Base-by-base conservation (phyloP, 345 rosid genomes). In the Jatropha curcas region DNA sequence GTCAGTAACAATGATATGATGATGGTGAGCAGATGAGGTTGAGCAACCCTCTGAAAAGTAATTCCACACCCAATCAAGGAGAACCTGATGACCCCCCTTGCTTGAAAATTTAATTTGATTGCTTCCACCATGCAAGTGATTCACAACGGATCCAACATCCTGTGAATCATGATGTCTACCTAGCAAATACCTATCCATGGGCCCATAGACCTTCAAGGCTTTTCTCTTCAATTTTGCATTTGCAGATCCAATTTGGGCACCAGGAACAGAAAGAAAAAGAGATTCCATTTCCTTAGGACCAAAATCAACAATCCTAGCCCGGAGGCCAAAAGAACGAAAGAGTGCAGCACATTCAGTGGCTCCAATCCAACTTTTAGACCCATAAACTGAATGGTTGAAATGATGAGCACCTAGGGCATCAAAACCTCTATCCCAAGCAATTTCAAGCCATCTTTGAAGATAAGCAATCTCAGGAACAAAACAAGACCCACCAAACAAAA, bases 31-130 rank as follows among this genome's bases (percentile, higher is more conserved):
- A 60, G 78, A 70, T 60, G 77, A 58, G 11, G 58, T 73, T 33
- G 72, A 78, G 57, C 79, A 82, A 65, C 78, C 79, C 53, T 81
- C 86, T 9, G 91, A 82, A 79, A 90, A 92, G 76, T 92, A 90
- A 81, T 82, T 86, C 96, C 96, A 88, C 60, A 92, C 88, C 97
- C 97, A 88, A 17, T 87, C 92, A 72, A 86, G 75, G 27, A 92
- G 87, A 80, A 80, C 74, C 58, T 76, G 86, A 74, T 68, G 83
- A 67, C 87, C 73, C 74, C 76, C 64, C 60, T 60, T 63, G 55
- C 69, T 72, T 48, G 71, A 60, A 81, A 63, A 77, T 52, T 63
- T 14, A 70, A 63, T 59, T 25, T 67, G 53, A 30, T 56, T 46
- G 24, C 19, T 73, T 30, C 27, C 72, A 30, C 58, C 63, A 50